These are phyloP conservation scores for Chlamydomonas schloesseri DNA, from an alignment of 139 green algal species.

Conservation along the genomic window DNA sequence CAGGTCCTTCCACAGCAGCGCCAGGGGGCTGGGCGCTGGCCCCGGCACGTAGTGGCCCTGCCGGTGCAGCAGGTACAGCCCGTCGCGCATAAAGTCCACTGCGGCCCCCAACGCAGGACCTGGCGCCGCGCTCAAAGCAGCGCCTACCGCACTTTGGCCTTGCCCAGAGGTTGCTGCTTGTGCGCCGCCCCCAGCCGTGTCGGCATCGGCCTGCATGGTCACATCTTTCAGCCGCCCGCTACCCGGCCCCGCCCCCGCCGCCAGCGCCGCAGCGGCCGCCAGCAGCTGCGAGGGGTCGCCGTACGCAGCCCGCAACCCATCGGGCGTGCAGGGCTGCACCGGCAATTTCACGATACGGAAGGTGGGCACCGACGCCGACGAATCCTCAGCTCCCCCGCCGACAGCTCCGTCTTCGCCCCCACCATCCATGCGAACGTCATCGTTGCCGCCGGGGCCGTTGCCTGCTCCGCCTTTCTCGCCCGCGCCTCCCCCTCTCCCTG, in stretches of 20 bases:
- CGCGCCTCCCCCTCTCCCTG: not conserved
- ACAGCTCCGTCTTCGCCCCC: not conserved
- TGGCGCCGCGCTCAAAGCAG: too few species aligned
- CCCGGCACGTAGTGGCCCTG: conserved; percentile 84
- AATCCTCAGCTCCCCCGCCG: not conserved
- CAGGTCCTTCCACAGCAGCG: conserved; percentile 93
- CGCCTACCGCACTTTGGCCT: too few species aligned
- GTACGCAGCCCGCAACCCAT: conserved; percentile 63
- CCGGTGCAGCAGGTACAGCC: conserved; percentile 82
- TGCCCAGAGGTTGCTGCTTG: too few species aligned
- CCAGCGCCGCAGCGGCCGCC: not conserved
- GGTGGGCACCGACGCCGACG: not conserved
- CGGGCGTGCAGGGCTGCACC: conserved; percentile 41
- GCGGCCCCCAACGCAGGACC: too few species aligned
- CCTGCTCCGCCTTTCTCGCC: not conserved
- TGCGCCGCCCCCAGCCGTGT: not conserved
- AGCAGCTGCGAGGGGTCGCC: not conserved
- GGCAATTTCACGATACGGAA: conserved; percentile 47
- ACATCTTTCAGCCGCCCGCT: too few species aligned
- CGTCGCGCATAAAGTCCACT: conserved; percentile 79
- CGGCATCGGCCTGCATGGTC: not conserved
- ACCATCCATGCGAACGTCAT: conserved; percentile 2
- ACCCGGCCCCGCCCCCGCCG: not conserved
- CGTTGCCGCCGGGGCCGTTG: not conserved
- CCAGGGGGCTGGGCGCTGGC: conserved; percentile 71